Evolutionary conservation across 73 alveolate species (phyloP).

Genomic region (Urostyla sp.): DNA sequence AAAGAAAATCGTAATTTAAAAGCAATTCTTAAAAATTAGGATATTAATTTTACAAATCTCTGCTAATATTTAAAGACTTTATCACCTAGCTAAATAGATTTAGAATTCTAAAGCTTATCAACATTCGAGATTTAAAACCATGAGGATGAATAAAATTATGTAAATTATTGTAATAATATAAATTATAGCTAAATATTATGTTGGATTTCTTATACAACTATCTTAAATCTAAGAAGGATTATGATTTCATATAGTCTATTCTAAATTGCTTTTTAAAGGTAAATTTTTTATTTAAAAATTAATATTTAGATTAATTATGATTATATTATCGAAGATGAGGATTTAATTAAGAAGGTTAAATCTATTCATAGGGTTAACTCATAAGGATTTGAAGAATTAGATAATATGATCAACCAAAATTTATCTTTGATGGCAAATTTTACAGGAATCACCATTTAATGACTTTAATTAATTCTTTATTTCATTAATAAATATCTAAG

Average conservation of each 20-base stretch:
- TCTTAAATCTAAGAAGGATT: slow-evolving; percentile 5
- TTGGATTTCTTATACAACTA: slow-evolving; percentile 14
- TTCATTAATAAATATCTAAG: not conserved
- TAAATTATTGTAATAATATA: not conserved
- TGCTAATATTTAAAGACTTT: slow-evolving; percentile 8
- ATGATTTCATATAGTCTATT: slow-evolving; percentile 50
- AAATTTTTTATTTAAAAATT: too few relatives aligned
- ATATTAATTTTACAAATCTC: not conserved
- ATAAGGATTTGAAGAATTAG: slow-evolving; percentile 22
- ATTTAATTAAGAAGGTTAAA: slow-evolving; percentile 2
- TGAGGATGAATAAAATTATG: not conserved
- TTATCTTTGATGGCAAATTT: slow-evolving; percentile 44
- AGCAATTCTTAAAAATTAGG: not conserved
- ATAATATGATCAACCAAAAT: slow-evolving; percentile 44
- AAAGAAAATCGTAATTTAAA: not conserved
- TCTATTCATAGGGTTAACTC: slow-evolving; percentile 8
- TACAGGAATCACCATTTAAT: slow-evolving; percentile 22
- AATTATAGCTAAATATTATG: slow-evolving; percentile 15
- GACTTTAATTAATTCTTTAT: not conserved
- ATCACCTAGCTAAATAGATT: slow-evolving; percentile 59
- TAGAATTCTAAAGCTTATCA: slow-evolving; percentile 45
- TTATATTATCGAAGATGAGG: slow-evolving; percentile 52
- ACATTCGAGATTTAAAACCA: slow-evolving; percentile 34
- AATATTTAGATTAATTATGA: slow-evolving; percentile 55
- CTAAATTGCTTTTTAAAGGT: slow-evolving; percentile 59